Percentiles rank a stretch among this genome's conserved stretches.
phyloP scores from a whole-genome alignment of 2,329 filamentous ascomycete genomes.

The Diaporthe citri region DNA sequence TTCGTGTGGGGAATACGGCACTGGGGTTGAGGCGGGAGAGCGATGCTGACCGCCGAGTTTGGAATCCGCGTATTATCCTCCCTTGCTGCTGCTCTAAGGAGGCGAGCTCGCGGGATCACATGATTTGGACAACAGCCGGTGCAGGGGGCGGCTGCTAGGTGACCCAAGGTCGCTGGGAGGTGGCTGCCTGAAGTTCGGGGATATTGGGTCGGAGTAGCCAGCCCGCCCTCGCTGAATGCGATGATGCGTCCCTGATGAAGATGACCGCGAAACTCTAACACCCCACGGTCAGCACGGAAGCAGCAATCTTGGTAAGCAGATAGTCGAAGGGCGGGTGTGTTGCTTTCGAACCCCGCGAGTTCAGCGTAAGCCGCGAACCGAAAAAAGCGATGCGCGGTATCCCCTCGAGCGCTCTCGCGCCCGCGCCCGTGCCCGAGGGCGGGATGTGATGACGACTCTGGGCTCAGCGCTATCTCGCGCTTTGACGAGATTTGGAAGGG shows the following conservation, averaged over 20 bases:
- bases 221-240: background rate
- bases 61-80: background rate
- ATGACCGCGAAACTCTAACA: background rate
- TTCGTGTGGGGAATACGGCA: conserved; percentile 19
- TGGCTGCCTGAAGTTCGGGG: conserved; percentile 13
- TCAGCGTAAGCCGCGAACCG: conserved; percentile 10
- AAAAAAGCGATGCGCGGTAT: background rate
- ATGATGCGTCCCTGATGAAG: background rate
- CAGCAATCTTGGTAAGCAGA: background rate
- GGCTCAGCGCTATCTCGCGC: background rate
- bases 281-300: conserved; percentile 11
- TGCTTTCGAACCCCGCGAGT: background rate
- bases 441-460: background rate
- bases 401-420: background rate
- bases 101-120: conserved; percentile 12
- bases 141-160: background rate
- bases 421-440: background rate
- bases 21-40: background rate
- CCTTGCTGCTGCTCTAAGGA: background rate
- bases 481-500: background rate
- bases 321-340: background rate
- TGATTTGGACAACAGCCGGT: background rate
- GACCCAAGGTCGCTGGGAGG: background rate
- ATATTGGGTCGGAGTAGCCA: background rate
- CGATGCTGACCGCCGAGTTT: background rate